A percentile compares a stretch with the other conserved stretches of the same genome.
These are phyloP conservation scores for Penicillium tannophilum DNA, from an alignment of 495 filamentous ascomycete species.

Conservation along the genomic window DNA sequence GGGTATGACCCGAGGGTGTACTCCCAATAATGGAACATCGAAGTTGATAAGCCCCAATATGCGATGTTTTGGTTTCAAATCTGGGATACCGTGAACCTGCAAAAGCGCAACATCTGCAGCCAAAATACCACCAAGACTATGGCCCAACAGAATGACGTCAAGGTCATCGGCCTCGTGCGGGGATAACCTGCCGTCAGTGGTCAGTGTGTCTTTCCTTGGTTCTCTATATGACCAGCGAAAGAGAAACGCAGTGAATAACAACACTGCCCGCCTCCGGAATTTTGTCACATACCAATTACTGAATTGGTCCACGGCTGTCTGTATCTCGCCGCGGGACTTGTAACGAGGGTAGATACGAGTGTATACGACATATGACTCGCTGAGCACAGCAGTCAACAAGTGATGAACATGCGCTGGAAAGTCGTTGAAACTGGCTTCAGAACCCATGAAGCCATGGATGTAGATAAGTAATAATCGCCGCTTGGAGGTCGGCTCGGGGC, in stretches of 20 bases:
- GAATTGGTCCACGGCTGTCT: slow-evolving; percentile 76
- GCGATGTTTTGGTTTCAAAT: slow-evolving; percentile 52
- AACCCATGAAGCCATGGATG: slow-evolving; percentile 93
- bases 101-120: slow-evolving; percentile 77
- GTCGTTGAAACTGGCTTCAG: slow-evolving; percentile 84
- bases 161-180: slow-evolving; percentile 74
- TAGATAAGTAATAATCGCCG: slow-evolving; percentile 77
- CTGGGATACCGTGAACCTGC: slow-evolving; percentile 22
- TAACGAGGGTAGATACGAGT: slow-evolving; percentile 93
- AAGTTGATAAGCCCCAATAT: slow-evolving; percentile 84
- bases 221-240: no score
- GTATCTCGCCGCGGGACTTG: slow-evolving; percentile 75
- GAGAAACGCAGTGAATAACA: no score
- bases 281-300: slow-evolving; percentile 67
- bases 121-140: slow-evolving; percentile 88
- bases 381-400: slow-evolving; percentile 65
- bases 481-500: slow-evolving; percentile 14
- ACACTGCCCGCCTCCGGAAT: background rate
- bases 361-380: slow-evolving; percentile 76
- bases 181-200: slow-evolving; percentile 54
- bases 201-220: background rate
- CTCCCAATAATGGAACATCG: slow-evolving; percentile 83
- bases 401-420: slow-evolving; percentile 89
- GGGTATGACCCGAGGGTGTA: slow-evolving; percentile 84
- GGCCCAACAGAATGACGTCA: slow-evolving; percentile 83